These are phyloP conservation scores for Amauroascus niger DNA, from an alignment of 2,329 filamentous ascomycete species.

Conservation along the genomic window DNA sequence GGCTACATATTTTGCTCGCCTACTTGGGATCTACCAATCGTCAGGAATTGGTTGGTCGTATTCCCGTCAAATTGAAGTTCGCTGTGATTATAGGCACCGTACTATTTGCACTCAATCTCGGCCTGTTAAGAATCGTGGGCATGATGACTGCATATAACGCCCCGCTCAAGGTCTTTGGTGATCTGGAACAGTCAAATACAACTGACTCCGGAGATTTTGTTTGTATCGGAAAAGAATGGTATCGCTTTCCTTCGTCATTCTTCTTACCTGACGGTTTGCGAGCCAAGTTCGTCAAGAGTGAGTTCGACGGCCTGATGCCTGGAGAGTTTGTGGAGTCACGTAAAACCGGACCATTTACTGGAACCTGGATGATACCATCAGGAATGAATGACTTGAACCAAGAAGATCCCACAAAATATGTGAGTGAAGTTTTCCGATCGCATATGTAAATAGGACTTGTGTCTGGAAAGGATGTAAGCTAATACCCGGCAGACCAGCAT, in stretches of 20 bases:
- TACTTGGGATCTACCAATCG: slow-evolving; percentile 63
- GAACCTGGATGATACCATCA: slow-evolving; percentile 69
- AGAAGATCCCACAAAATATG: slow-evolving; percentile 81
- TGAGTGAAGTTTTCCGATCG: slow-evolving; percentile 23
- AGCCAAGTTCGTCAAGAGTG: slow-evolving; percentile 82
- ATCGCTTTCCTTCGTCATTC: slow-evolving; percentile 89
- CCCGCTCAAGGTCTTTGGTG: slow-evolving; percentile 55
- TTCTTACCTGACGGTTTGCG: slow-evolving; percentile 74
- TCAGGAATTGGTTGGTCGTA: slow-evolving; percentile 56
- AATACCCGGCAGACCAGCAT: slow-evolving; percentile 50
- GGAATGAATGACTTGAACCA: slow-evolving; percentile 90
- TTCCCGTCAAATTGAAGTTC: slow-evolving; percentile 68
- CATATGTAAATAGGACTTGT: slow-evolving; percentile 26
- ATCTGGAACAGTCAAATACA: slow-evolving; percentile 41
- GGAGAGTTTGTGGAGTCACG: slow-evolving; percentile 73
- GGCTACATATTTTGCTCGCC: slow-evolving; percentile 68
- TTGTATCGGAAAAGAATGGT: slow-evolving; percentile 96
- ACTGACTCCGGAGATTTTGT: slow-evolving; percentile 57
- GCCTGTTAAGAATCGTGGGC: slow-evolving; percentile 63
- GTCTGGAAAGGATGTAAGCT: not conserved
- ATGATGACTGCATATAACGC: slow-evolving; percentile 74
- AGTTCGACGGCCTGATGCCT: slow-evolving; percentile 79
- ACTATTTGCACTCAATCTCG: slow-evolving; percentile 54
- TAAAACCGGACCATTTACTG: slow-evolving; percentile 64
- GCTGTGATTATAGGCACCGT: slow-evolving; percentile 51